A percentile compares a stretch with the other conserved stretches of the same genome.
Evolutionary conservation across 2,329 filamentous ascomycete species (phyloP).

Genomic region (Helotiales sp.): DNA sequence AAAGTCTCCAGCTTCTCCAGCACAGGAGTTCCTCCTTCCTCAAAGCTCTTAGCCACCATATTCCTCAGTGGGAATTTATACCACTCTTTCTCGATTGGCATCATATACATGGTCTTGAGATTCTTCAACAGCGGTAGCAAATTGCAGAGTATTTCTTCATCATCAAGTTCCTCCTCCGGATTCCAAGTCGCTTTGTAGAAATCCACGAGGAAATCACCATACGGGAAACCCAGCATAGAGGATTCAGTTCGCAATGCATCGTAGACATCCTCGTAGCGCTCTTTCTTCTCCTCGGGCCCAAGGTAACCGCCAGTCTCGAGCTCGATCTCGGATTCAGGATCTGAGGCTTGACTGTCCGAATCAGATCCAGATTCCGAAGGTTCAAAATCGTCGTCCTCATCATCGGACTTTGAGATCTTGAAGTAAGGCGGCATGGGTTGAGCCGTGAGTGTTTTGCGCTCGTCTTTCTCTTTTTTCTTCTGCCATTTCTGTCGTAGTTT

Average conservation of each 20-base stretch:
- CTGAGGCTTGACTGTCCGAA: not conserved
- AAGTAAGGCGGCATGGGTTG: not conserved
- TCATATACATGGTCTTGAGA: constrained; percentile 4
- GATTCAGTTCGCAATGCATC: not conserved
- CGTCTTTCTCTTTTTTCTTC: not conserved
- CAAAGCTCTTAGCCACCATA: constrained; percentile 7
- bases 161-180: not conserved
- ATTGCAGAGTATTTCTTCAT: constrained; percentile 3
- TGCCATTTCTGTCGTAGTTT: not conserved
- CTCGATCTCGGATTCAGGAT: constrained; percentile 1
- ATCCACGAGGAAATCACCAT: not conserved
- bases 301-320: not conserved
- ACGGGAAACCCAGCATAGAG: not conserved
- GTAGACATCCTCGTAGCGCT: not conserved
- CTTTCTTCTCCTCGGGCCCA: not conserved
- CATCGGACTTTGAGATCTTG: constrained; percentile 7
- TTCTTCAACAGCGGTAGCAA: not conserved
- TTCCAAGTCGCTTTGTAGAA: not conserved
- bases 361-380: not conserved
- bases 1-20: constrained; percentile 20
- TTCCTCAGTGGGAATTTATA: not conserved
- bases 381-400: not conserved
- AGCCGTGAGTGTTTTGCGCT: not conserved
- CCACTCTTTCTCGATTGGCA: not conserved
- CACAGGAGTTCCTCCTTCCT: not conserved